A percentile compares a stretch with the other conserved stretches of the same genome.
Conservation (phyloP, 805 yeast species). For the Yamadazyma laniorum region DNA sequence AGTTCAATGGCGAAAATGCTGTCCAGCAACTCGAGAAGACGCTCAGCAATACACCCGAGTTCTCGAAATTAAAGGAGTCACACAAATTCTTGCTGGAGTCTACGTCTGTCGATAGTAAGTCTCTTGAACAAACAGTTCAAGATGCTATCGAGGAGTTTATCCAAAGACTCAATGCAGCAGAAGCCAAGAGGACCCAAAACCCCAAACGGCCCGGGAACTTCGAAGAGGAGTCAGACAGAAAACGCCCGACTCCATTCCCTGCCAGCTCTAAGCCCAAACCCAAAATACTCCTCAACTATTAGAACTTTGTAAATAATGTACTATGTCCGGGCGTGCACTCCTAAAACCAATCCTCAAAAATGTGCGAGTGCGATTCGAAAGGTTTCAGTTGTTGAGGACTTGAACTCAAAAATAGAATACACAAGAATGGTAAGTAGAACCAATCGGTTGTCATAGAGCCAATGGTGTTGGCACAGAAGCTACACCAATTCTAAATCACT, state of each 20-base stretch:
- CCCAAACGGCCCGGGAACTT: background rate
- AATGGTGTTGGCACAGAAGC: no score
- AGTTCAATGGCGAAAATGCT: background rate
- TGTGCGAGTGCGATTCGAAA: no score
- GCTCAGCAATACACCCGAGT: background rate
- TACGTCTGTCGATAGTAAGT: background rate
- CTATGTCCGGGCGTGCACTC: no score
- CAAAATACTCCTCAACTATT: constrained; percentile 6
- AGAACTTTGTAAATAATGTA: no score
- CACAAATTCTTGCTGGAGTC: background rate
- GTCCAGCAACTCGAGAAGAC: no score
- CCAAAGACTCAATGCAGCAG: constrained; percentile 1
- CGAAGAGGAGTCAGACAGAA: background rate
- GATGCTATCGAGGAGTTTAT: constrained; percentile 2
- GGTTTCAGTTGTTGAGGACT: no score
- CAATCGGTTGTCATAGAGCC: no score
- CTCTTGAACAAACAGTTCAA: background rate
- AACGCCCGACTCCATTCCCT: background rate
- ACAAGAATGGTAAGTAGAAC: no score
- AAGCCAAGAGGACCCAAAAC: background rate
- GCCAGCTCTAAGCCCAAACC: constrained; percentile 1
- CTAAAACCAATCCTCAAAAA: no score
- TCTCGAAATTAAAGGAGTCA: background rate
- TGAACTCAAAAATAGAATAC: no score
- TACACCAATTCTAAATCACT: no score